These are phyloP conservation scores for Backusella psychrophila DNA, from an alignment of 192 early-diverging fungal genomes.

Conservation along the genomic window DNA sequence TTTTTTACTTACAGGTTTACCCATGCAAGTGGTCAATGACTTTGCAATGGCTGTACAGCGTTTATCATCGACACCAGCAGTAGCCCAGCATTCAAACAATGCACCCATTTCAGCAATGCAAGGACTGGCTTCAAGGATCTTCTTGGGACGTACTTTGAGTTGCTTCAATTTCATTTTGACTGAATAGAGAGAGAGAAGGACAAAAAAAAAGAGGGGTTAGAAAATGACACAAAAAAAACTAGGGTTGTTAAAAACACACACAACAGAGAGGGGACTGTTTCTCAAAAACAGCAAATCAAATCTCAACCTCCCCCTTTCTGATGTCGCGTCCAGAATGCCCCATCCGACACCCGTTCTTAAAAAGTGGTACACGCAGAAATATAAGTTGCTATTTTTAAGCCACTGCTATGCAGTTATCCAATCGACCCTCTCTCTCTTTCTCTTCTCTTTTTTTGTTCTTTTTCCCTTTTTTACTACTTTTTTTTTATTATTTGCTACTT, in stretches of 20 bases:
- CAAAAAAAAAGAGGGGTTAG: neutral
- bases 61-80: constrained; percentile 50
- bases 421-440: neutral
- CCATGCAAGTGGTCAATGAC: constrained; percentile 55
- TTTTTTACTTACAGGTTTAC: constrained; percentile 46
- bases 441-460: constrained; percentile 2
- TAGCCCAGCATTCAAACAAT: constrained; percentile 61
- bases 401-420: neutral
- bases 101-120: constrained; percentile 59
- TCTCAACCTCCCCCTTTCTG: neutral
- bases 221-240: constrained; percentile 6
- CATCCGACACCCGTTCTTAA: neutral
- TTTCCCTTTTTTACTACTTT: constrained; percentile 9
- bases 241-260: neutral
- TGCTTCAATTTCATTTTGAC: constrained; percentile 55
- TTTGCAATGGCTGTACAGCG: constrained; percentile 46
- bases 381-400: constrained; percentile 7
- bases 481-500: neutral
- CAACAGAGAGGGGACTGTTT: neutral
- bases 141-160: constrained; percentile 57
- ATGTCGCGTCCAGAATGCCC: neutral
- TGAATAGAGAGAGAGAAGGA: neutral
- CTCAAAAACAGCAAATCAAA: neutral
- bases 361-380: neutral
- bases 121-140: constrained; percentile 49